Base-by-base conservation (phyloP, 176 grass and related monocot species). In the Metroxylon sagu region DNA sequence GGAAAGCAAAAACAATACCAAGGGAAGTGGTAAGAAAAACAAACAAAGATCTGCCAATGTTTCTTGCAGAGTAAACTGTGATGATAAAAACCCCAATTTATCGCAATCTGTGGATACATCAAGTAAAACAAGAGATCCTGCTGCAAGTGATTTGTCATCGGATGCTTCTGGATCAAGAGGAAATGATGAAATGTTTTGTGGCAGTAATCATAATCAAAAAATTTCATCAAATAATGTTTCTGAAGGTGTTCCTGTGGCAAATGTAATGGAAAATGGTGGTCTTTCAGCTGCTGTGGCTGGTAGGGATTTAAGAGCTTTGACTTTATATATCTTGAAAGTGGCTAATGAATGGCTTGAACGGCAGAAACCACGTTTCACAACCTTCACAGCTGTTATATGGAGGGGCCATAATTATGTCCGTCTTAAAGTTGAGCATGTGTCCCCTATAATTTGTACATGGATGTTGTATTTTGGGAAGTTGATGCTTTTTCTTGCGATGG, bases 401-500 rank as follows among this genome's bases (percentile, higher is more conserved):
- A 92, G 78, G 66, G 76, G 73, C 57, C 71, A 75, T 71, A 35
- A 26, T 49, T 88, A 83, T 76, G 74, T 74, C 50, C 69, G 65
- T 16, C 29, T 67, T 49, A 98, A 85, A 69, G 60, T 80, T 48
- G 67, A 72, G 26, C 67, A 74, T 87, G 49, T 49, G 65, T 85
- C 72, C 75, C 93, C 87, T 23, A 81, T 91, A 78, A 61, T 80
- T 73, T 67, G 74, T 53, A 54, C 73, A 26, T 88, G 78, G 93
- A 74, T 87, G 64, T 56, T 83, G 62, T 84, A 70, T 71, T 71
- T 73, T 74, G 93, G 93, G 79, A 88, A 82, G 71, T 76, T 92
- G 64, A 54, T 87, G 67, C 52, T 88, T 55, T 81, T 92, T 68
- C 62, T 92, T 49, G 78, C 81, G 51, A 78, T 89, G 56, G 79